Percentiles rank a stretch among this genome's conserved stretches.
Conservation (phyloP, 1,139 yeast genomes). For the Arxiozyma slooffiae region DNA sequence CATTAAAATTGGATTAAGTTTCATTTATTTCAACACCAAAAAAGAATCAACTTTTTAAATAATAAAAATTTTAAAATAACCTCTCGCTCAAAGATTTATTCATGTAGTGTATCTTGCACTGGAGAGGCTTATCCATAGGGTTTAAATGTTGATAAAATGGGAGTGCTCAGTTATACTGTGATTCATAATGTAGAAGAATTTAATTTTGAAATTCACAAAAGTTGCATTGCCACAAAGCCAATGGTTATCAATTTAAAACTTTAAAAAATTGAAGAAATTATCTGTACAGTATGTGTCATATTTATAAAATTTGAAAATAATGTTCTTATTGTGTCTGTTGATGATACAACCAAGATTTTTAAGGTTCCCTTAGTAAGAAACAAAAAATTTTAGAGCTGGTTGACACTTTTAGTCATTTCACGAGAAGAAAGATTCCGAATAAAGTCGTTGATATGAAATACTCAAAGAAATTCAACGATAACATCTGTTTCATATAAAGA, state of each 20-base stretch:
- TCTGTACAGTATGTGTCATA: conserved; percentile 65
- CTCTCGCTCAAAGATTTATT: conserved; percentile 63
- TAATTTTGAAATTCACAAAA: conserved; percentile 15
- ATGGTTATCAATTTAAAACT: conserved; percentile 14
- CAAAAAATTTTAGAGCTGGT: conserved; percentile 12
- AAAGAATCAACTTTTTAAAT: conserved; percentile 44
- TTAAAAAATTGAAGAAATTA: conserved; percentile 42
- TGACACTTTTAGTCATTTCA: conserved; percentile 23
- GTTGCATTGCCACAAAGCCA: conserved; percentile 18
- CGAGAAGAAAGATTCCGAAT: conserved; percentile 20
- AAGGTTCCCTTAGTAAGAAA: conserved; percentile 32
- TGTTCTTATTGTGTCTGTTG: conserved; percentile 54
- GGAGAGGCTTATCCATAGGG: conserved; percentile 66
- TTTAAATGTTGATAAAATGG: conserved; percentile 78
- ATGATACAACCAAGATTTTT: conserved; percentile 48
- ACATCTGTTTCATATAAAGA: conserved; percentile 20
- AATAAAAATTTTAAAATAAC: conserved; percentile 39
- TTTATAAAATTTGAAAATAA: conserved; percentile 50
- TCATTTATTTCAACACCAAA: conserved; percentile 41
- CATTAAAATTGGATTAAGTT: conserved; percentile 29
- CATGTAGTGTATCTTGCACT: conserved; percentile 48
- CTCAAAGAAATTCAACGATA: conserved; percentile 25
- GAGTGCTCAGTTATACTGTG: conserved; percentile 30
- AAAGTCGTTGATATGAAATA: conserved; percentile 24
- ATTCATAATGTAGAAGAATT: conserved; percentile 14